Conservation (phyloP, 352 stramenopile genomes). For the Globisporangium parvum region DNA sequence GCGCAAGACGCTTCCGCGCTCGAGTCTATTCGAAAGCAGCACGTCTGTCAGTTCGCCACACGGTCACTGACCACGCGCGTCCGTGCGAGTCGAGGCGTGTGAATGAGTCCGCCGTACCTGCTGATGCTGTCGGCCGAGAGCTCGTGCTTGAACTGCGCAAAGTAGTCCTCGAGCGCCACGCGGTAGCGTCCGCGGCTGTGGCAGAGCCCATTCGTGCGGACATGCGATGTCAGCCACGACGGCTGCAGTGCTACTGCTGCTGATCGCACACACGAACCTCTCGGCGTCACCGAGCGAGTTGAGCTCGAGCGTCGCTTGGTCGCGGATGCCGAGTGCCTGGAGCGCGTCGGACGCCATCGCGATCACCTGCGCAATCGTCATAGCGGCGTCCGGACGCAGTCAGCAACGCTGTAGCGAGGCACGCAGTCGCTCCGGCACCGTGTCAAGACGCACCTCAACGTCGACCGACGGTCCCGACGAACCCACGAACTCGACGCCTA, state of each 20-base stretch:
- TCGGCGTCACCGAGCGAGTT: constrained; percentile 80
- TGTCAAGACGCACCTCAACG: constrained; percentile 63
- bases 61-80: too few relatives aligned
- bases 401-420: too few relatives aligned
- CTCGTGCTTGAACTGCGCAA: constrained; percentile 51
- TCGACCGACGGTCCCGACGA: constrained; percentile 73
- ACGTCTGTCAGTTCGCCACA: too few relatives aligned
- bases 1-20: constrained; percentile 77
- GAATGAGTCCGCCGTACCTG: too few relatives aligned
- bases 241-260: too few relatives aligned
- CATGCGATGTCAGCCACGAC: neutral
- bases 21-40: constrained; percentile 29
- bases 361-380: constrained; percentile 68
- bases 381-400: neutral
- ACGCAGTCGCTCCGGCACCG: too few relatives aligned
- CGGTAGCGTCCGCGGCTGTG: constrained; percentile 70
- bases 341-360: constrained; percentile 66
- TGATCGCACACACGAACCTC: constrained; percentile 43
- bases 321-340: constrained; percentile 38
- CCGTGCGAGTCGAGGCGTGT: too few relatives aligned
- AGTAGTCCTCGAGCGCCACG: constrained; percentile 53
- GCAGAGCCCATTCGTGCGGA: neutral
- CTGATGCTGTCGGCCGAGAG: constrained; percentile 73
- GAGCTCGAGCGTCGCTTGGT: constrained; percentile 65
- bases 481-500: constrained; percentile 75